These are phyloP conservation scores for Vitis vinifera DNA, from an alignment of 164 flowering plant species.

Conservation along the genomic window DNA sequence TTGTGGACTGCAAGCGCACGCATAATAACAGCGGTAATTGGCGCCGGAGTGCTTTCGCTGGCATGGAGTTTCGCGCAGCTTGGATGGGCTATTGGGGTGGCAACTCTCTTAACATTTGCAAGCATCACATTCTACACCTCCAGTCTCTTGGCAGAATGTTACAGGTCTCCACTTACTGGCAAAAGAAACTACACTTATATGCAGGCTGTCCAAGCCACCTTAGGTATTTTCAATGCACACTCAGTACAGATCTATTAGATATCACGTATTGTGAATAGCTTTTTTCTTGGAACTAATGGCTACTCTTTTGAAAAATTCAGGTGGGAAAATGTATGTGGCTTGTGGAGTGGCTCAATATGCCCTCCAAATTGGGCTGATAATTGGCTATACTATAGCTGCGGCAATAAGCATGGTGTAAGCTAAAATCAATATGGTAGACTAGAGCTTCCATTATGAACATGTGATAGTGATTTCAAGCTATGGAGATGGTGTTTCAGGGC, in stretches of 20 bases:
- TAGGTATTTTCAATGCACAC: slow-evolving; percentile 25
- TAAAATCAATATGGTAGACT: no score
- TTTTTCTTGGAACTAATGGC: no score
- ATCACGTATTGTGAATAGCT: no score
- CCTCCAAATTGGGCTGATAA: slow-evolving; percentile 30
- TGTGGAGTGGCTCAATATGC: slow-evolving; percentile 38
- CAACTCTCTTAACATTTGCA: slow-evolving; percentile 30
- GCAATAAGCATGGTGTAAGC: slow-evolving; percentile 59
- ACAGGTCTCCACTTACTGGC: slow-evolving; percentile 40
- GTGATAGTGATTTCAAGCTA: no score
- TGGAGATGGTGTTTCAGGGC: slow-evolving; percentile 30
- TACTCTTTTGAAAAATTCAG: slow-evolving; percentile 11
- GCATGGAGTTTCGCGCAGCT: slow-evolving; percentile 56
- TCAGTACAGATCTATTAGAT: no score
- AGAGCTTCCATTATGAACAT: no score
- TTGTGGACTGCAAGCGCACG: slow-evolving; percentile 44
- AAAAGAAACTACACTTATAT: slow-evolving; percentile 49
- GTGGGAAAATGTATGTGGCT: slow-evolving; percentile 26
- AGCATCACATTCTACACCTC: slow-evolving; percentile 40
- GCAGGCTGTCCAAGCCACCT: slow-evolving; percentile 41
- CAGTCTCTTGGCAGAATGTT: slow-evolving; percentile 51
- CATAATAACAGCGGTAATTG: slow-evolving; percentile 52
- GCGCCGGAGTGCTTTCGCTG: slow-evolving; percentile 51
- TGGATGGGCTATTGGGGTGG: slow-evolving; percentile 50
- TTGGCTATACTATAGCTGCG: slow-evolving; percentile 53